Evolutionary conservation across 2,329 filamentous ascomycete genomes (phyloP), one percentile per base, ranked within the genome.

Genomic region (Samsoniella hepiali): DNA sequence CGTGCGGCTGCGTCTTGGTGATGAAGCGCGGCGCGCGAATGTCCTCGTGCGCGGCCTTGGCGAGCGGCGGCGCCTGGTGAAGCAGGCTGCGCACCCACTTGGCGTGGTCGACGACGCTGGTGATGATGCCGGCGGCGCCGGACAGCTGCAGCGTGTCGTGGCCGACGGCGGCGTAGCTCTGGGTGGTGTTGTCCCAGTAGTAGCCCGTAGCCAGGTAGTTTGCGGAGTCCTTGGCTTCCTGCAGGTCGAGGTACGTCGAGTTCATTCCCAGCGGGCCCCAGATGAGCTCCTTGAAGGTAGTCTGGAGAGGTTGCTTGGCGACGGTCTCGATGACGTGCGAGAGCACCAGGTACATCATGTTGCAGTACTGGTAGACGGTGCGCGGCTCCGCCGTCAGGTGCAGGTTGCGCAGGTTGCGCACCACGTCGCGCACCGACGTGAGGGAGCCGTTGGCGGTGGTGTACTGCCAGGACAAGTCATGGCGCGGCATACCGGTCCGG

Each of bases 401-500:
- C 34, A 84, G 70, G 63, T 79, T 65, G 1, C 80, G 73, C 15
- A 82, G 68, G 11, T 72, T 74, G 34, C 77, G 69, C 9, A 77
- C 74, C 1, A 76, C 63, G 1, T 74, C 75, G 8, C 36, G 38
- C 17, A 56, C 2, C 10, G 47, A 32, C 10, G 49, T 51, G 32
- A 5, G 47, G 5, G 22, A 22, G 5, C 74, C 74, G 49, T 79
- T 69, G 5, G 22, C 7, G 7, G 11, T 44, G 9, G 47, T 27
- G 45, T 59, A 40, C n/a, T 11, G 32, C 59, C 57, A 59, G 57
- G 57, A 13, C 1, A 68, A 54, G 65, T 81, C 78, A 68, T 79
- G 80, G 45, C 73, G 65, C 1, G 82, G 73, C 63, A 84, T 74
- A 11, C 82, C 81, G 1, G 76, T 79, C 9, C 80, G 72, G 67